Percentiles rank a stretch among this genome's conserved stretches.
Conservation (phyloP, 1,139 yeast species). For the Candida tetrigidarum region DNA sequence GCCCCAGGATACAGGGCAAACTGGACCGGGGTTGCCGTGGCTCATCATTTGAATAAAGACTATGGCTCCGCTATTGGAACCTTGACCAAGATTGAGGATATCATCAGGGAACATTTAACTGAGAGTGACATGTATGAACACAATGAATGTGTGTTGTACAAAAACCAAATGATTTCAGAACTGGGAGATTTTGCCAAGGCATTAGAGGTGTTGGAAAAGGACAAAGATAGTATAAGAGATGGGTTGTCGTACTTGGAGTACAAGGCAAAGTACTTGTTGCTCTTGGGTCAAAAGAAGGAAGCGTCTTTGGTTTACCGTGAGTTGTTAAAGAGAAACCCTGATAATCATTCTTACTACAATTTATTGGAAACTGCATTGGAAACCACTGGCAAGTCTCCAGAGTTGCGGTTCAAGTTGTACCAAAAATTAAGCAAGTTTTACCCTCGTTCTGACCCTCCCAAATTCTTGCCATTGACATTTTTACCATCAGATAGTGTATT, state of each 20-base stretch:
- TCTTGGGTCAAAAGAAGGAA: slow-evolving; percentile 49
- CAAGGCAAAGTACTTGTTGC: slow-evolving; percentile 61
- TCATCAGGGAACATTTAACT: slow-evolving; percentile 68
- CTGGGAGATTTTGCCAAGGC: slow-evolving; percentile 70
- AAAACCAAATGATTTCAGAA: slow-evolving; percentile 66
- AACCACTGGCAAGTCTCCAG: slow-evolving; percentile 35
- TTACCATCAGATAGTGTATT: slow-evolving; percentile 53
- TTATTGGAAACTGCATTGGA: slow-evolving; percentile 68
- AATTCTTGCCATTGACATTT: slow-evolving; percentile 76
- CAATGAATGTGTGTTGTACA: slow-evolving; percentile 78
- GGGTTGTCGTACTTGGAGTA: slow-evolving; percentile 65
- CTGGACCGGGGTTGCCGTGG: slow-evolving; percentile 91
- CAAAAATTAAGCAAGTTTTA: slow-evolving; percentile 67
- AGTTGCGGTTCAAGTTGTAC: slow-evolving; percentile 58
- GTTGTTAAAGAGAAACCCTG: slow-evolving; percentile 86
- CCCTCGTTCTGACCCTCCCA: slow-evolving; percentile 85
- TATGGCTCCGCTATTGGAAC: slow-evolving; percentile 71
- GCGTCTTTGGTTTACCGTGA: slow-evolving; percentile 73
- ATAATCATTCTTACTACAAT: slow-evolving; percentile 66
- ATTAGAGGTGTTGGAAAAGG: slow-evolving; percentile 59
- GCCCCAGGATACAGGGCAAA: slow-evolving; percentile 88
- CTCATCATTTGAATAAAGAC: slow-evolving; percentile 78
- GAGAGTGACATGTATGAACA: slow-evolving; percentile 76
- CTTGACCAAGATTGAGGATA: slow-evolving; percentile 71
- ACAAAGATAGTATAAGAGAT: slow-evolving; percentile 62